These are phyloP conservation scores for Brachypodium distachyon DNA, from an alignment of 202 grass and related monocot genomes.

Conservation along the genomic window DNA sequence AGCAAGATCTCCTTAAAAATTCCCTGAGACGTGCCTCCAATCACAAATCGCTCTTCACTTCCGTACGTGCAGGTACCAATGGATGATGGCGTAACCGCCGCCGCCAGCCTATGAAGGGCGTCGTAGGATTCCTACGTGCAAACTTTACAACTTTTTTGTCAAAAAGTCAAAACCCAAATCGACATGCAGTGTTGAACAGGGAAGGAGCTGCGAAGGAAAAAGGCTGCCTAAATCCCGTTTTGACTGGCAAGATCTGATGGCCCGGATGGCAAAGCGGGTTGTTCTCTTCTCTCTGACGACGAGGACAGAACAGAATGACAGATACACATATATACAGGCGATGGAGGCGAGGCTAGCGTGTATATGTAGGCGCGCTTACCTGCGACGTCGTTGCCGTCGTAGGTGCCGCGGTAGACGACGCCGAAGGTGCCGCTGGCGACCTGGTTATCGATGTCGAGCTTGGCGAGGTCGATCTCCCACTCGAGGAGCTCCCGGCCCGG, in stretches of 20 bases:
- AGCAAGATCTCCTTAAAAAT: not conserved
- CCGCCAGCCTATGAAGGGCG: too few relatives aligned
- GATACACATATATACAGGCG: not conserved
- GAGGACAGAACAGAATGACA: not conserved
- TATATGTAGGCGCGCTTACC: constrained; percentile 19
- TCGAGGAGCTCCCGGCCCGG: constrained; percentile 26
- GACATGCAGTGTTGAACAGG: too few relatives aligned
- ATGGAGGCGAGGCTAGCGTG: too few relatives aligned
- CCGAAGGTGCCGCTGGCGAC: constrained; percentile 77
- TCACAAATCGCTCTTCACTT: too few relatives aligned
- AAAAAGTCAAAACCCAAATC: too few relatives aligned
- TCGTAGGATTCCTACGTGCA: too few relatives aligned
- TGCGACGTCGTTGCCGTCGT: constrained; percentile 63
- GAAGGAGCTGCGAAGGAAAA: too few relatives aligned
- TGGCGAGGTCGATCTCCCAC: constrained; percentile 76
- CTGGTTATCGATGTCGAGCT: constrained; percentile 63
- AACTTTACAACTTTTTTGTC: too few relatives aligned
- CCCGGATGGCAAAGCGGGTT: not conserved
- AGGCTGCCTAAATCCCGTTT: too few relatives aligned
- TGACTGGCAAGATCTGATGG: not conserved
- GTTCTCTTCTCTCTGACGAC: not conserved
- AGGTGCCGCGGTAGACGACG: constrained; percentile 73
- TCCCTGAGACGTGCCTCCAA: too few relatives aligned
- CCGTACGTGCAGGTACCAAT: too few relatives aligned
- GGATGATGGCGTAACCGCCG: too few relatives aligned